These are phyloP conservation scores for Trifolium subterraneum DNA, from an alignment of 306 rosid species.

Conservation along the genomic window DNA sequence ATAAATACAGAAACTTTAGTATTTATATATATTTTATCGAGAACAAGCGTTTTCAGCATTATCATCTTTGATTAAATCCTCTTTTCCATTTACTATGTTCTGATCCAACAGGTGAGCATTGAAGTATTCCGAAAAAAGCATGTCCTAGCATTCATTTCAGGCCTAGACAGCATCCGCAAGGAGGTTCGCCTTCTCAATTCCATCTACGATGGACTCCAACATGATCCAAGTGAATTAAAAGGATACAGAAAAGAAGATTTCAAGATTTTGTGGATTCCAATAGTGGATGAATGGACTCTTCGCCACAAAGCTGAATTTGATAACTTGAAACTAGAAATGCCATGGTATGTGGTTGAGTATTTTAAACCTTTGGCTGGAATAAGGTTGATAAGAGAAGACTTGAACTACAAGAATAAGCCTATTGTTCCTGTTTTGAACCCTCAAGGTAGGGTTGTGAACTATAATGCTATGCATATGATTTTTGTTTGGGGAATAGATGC, in stretches of 20 bases:
- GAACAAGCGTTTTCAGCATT: too few species aligned
- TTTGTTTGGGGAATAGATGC: constrained; percentile 56
- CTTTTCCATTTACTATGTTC: too few species aligned
- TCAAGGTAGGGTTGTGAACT: constrained; percentile 44
- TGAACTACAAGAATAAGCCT: constrained; percentile 48
- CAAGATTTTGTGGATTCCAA: constrained; percentile 52
- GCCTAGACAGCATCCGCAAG: constrained; percentile 48
- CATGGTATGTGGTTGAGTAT: constrained; percentile 51
- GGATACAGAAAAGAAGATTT: constrained; percentile 50
- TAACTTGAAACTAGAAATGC: constrained; percentile 42
- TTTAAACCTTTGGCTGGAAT: constrained; percentile 40
- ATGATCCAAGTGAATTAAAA: constrained; percentile 45
- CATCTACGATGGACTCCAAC: constrained; percentile 30
- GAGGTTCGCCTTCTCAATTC: constrained; percentile 49
- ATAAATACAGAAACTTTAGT: too few species aligned
- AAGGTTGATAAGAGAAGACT: constrained; percentile 43
- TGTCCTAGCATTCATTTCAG: constrained; percentile 48
- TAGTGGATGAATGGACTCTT: constrained; percentile 40
- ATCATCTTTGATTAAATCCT: too few species aligned
- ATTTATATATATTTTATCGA: too few species aligned
- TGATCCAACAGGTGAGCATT: constrained; percentile 46
- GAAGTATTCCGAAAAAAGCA: constrained; percentile 47
- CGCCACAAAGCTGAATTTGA: constrained; percentile 42
- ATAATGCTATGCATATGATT: constrained; percentile 54
- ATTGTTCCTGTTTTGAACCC: constrained; percentile 51